phyloP scores from a whole-genome alignment of 106 monocot species.

The Dioscorea zingiberensis region DNA sequence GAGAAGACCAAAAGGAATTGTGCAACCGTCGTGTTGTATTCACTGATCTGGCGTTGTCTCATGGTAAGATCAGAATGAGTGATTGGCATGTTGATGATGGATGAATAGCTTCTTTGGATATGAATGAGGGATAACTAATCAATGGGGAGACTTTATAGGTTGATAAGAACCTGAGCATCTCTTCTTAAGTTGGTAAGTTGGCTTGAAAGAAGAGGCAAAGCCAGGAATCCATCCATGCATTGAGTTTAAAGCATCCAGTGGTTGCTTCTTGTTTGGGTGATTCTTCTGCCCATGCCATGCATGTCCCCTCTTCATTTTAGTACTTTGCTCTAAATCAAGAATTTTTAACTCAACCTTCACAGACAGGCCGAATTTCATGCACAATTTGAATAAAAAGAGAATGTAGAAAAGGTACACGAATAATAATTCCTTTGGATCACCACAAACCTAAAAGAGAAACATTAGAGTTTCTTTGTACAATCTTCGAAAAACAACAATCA shows the following conservation, averaged over 20 bases:
- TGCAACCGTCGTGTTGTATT: constrained; percentile 28
- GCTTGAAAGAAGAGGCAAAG: constrained; percentile 17
- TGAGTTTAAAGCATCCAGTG: constrained; percentile 4
- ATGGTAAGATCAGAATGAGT: constrained; percentile 55
- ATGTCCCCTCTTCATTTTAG: no score
- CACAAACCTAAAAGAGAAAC: no score
- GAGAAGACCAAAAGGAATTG: constrained; percentile 63
- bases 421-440: no score
- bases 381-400: no score
- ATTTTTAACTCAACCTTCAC: no score
- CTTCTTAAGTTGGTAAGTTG: background rate
- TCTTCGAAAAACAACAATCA: no score
- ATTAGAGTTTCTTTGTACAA: no score
- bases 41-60: constrained; percentile 10
- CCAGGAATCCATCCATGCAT: constrained; percentile 30
- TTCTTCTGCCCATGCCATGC: constrained; percentile 13
- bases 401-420: no score
- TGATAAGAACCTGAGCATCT: background rate
- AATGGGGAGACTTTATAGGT: background rate
- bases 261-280: constrained; percentile 19
- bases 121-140: background rate
- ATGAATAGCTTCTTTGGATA: background rate
- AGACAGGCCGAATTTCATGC: no score
- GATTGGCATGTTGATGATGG: constrained; percentile 39
- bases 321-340: no score